Base-by-base conservation (phyloP, 1,284 basidiomycete genomes). In the Marasmius tenuissimus region DNA sequence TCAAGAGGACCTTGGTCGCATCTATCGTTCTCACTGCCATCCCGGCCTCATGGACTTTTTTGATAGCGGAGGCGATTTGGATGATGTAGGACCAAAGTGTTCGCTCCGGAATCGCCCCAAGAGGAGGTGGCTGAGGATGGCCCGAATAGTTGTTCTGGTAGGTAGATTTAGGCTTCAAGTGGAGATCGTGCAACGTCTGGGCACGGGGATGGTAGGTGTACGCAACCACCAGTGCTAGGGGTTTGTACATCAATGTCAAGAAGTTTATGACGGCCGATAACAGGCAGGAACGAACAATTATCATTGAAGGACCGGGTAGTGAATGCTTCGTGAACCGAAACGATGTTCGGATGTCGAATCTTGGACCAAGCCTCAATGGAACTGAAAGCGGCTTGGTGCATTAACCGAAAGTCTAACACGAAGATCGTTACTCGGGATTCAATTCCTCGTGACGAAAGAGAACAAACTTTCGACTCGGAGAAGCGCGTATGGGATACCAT, bases 221-320 rank as follows among this genome's bases (percentile, higher is more conserved):
- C 1, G 92, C 94, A 50, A 99, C 90, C 49, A 99, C 89, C 45
- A 99, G 85, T 9, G 97, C 94, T 97, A 67, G 12, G 37, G 20
- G 57, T 14, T 5, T 37, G 27, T 27, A 4, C 33, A 49, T 12
- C 54, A 34, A 63, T 18, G 50, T 61, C 7, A 59, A 45, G n/a
- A 22, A 54, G 42, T 49, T 12, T 35, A 27, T 7, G 22, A 42
- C 18, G 52, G 53, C 20, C 12, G 14, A 10, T n/a, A 6, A 50
- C 10, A 50, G 49, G 38, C 38, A 18, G 39, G 14, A 34, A 81
- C 89, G 63, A 70, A 96, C 95, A 98, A 68, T 89, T 91, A 72
- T 98, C 97, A 63, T 89, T 88, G 75, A 99, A 99, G 0, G 93
- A 88, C 48, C 92, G 85, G 0, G 96, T 97, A 0, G 97, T 98